Percentiles rank a stretch among this genome's conserved stretches.
Conservation (phyloP, 805 yeast species). For the Teunomyces tritomae region DNA sequence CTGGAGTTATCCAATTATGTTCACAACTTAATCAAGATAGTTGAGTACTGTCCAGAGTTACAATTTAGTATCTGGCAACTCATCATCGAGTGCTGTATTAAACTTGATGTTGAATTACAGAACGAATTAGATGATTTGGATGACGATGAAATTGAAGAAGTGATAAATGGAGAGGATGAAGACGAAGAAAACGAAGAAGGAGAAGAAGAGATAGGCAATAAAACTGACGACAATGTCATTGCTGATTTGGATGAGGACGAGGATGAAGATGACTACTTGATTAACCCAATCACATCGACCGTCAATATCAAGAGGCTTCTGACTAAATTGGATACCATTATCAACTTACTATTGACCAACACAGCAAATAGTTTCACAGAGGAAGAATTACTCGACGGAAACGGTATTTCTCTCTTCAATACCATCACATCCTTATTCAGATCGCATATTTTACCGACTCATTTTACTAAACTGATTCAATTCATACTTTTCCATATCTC, state of each 20-base stretch:
- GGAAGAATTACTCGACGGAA: slow-evolving; percentile 55
- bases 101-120: slow-evolving; percentile 88
- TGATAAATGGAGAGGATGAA: slow-evolving; percentile 45
- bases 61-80: slow-evolving; percentile 75
- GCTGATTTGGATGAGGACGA: slow-evolving; percentile 23
- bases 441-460: slow-evolving; percentile 85
- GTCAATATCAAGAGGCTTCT: slow-evolving; percentile 53
- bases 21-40: slow-evolving; percentile 55
- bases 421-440: slow-evolving; percentile 75
- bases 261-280: slow-evolving; percentile 47
- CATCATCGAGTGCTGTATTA: slow-evolving; percentile 74
- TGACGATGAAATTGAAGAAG: slow-evolving; percentile 59
- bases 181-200: slow-evolving; percentile 25
- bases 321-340: slow-evolving; percentile 67
- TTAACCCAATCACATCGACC: slow-evolving; percentile 37
- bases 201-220: slow-evolving; percentile 23
- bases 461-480: slow-evolving; percentile 85
- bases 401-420: slow-evolving; percentile 66
- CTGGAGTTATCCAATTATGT: slow-evolving; percentile 59
- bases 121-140: slow-evolving; percentile 84
- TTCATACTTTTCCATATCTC: slow-evolving; percentile 77
- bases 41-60: slow-evolving; percentile 73
- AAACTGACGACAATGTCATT: slow-evolving; percentile 32
- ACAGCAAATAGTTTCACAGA: slow-evolving; percentile 49
- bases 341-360: slow-evolving; percentile 54